phyloP scores from a whole-genome alignment of 2,329 filamentous ascomycete species.

The Hymenoscyphus fructigenus region DNA sequence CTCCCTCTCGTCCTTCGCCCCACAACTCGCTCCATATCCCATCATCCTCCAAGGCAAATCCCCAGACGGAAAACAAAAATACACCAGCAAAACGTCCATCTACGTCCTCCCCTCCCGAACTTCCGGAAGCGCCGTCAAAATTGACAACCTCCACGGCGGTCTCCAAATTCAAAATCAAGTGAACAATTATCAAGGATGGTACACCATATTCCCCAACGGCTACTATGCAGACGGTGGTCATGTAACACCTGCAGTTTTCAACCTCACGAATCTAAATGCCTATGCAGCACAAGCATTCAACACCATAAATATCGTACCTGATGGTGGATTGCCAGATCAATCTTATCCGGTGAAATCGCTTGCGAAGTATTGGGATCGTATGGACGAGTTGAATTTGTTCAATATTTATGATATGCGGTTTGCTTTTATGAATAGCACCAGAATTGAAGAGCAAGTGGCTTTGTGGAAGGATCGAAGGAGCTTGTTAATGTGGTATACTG shows the following conservation, averaged over 20 bases:
- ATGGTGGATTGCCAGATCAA: constrained; percentile 38
- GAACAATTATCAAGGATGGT: constrained; percentile 34
- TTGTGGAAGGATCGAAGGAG: constrained; percentile 36
- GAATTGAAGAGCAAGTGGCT: constrained; percentile 40
- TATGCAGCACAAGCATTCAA: constrained; percentile 48
- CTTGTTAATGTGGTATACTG: constrained; percentile 51
- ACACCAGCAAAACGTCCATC: constrained; percentile 39
- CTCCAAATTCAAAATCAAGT: constrained; percentile 41
- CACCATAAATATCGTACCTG: constrained; percentile 43
- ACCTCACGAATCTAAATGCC: constrained; percentile 39
- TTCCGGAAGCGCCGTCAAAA: constrained; percentile 45
- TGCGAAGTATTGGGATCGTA: constrained; percentile 41
- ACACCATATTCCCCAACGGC: constrained; percentile 46
- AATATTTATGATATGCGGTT: constrained; percentile 43
- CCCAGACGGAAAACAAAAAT: constrained; percentile 36
- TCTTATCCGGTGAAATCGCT: constrained; percentile 41
- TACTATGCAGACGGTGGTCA: constrained; percentile 41
- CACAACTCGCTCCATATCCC: constrained; percentile 39
- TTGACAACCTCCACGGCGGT: constrained; percentile 48
- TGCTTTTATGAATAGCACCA: constrained; percentile 30
- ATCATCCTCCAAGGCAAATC: constrained; percentile 39
- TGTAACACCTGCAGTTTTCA: constrained; percentile 30
- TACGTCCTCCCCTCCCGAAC: constrained; percentile 44
- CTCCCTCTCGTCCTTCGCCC: constrained; percentile 34
- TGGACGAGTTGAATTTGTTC: constrained; percentile 46